Conservation (phyloP, 2,329 filamentous ascomycete genomes). For the Coniella lustricola region DNA sequence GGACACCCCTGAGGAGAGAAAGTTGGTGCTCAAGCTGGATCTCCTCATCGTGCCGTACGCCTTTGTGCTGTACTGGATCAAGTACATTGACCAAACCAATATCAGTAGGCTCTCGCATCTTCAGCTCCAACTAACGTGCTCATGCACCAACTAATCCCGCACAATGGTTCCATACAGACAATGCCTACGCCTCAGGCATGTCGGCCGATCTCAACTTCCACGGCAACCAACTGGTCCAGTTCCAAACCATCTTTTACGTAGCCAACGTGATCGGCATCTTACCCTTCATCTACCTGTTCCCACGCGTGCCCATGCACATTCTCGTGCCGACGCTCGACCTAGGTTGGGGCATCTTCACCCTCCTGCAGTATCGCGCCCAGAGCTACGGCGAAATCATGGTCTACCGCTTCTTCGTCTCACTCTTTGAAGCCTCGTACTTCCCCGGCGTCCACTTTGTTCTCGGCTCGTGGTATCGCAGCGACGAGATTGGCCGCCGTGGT, state of each 20-base stretch:
- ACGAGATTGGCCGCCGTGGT: conserved; percentile 13
- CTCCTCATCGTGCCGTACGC: conserved; percentile 19
- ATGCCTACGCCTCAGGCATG: conserved; percentile 16
- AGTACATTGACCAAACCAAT: conserved; percentile 20
- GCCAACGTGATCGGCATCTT: conserved; percentile 22
- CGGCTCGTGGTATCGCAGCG: conserved; percentile 13
- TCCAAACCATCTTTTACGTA: conserved; percentile 21
- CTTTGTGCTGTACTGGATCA: conserved; percentile 19
- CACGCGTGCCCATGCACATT: conserved; percentile 22
- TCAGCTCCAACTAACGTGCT: neutral
- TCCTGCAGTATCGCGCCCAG: conserved; percentile 20
- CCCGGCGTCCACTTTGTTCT: conserved; percentile 12
- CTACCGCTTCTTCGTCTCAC: conserved; percentile 14
- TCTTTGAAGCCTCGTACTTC: conserved; percentile 6
- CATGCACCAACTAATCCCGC: too few relatives aligned
- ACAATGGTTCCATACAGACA: conserved; percentile 3
- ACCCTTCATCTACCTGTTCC: conserved; percentile 22
- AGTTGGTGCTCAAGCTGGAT: conserved; percentile 18
- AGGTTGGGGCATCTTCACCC: conserved; percentile 22
- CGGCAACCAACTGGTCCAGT: conserved; percentile 17
- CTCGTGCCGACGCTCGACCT: conserved; percentile 21
- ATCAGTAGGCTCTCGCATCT: conserved; percentile 11
- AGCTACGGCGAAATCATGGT: conserved; percentile 16
- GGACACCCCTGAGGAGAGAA: conserved; percentile 18
- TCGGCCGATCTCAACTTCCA: conserved; percentile 12